phyloP scores from a whole-genome alignment of 768 basidiomycete species.

The Sistotremastrum niveocremeum region DNA sequence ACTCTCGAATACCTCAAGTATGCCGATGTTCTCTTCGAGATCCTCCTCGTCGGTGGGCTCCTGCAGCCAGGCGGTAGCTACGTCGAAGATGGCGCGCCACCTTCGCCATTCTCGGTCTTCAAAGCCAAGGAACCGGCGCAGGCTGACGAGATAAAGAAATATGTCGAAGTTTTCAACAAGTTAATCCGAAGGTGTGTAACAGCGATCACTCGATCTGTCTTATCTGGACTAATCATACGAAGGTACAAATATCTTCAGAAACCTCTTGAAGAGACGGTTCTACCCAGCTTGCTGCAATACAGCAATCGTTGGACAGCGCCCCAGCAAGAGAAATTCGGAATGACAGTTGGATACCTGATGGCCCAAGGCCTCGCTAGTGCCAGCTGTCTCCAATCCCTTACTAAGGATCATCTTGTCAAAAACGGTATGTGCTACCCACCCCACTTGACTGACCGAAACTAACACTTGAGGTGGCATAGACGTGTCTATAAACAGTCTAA shows the following conservation, averaged over 20 bases:
- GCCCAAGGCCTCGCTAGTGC: constrained; percentile 73
- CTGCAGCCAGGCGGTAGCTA: constrained; percentile 92
- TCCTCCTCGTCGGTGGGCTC: constrained; percentile 89
- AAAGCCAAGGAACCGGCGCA: constrained; percentile 67
- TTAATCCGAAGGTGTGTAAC: constrained; percentile 76
- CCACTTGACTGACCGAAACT: neutral
- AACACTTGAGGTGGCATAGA: constrained; percentile 31
- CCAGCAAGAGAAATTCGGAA: constrained; percentile 73
- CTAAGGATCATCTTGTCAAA: constrained; percentile 92
- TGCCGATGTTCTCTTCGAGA: constrained; percentile 92
- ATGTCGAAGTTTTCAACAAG: constrained; percentile 89
- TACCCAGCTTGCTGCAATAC: constrained; percentile 80
- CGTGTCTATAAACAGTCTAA: constrained; percentile 63
- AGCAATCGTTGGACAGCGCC: constrained; percentile 69
- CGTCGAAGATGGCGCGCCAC: constrained; percentile 74
- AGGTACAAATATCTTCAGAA: constrained; percentile 99
- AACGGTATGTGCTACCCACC: constrained; percentile 44
- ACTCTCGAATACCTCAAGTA: constrained; percentile 95
- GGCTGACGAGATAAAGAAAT: constrained; percentile 80
- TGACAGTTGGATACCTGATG: constrained; percentile 70
- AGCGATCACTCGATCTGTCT: neutral
- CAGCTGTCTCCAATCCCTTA: constrained; percentile 64
- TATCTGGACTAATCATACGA: constrained; percentile 5
- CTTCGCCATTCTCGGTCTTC: constrained; percentile 81
- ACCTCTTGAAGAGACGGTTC: constrained; percentile 76